Evolutionary conservation across 148 eudicot species (phyloP), one percentile per base, ranked within the genome.

Genomic region (Limonium bicolor): DNA sequence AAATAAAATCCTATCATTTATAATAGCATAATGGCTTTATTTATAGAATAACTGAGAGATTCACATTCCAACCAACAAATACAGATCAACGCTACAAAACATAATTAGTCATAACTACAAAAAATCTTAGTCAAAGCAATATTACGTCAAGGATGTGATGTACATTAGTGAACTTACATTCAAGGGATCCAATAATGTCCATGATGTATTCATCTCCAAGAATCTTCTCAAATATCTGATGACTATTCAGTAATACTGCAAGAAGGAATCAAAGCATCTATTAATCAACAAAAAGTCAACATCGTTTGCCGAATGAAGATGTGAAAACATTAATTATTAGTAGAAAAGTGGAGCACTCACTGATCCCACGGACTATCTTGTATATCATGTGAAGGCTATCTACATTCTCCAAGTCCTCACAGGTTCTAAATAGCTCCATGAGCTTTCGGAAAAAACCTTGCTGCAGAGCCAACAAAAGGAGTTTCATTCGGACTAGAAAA

Each of bases 201-300:
- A 84, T 73, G 31, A 85, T 71, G 23, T 77, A 43, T 45, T 90
- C 95, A 69, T 90, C 99, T 17, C 85, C 75, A 55, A 90, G 78
- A 19, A 84, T 59, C 64, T 61, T 85, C 64, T 85, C 99, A 59
- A 90, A 81, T 26, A 90, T 75, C 62, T 65, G 88, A 41, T 72
- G 67, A 56, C 63, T 85, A 60, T 90, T 85, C 25, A 90, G 80
- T 65, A 75, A 60, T 66, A 90, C 99, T 90, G 93, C 86, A 90
- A 20, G n/a, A n/a, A n/a, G n/a, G n/a, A n/a, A n/a, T n/a, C 18
- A 26, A 43, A 60, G 12, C 43, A 64, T 2, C 24, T 24, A 41
- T 14, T 34, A 23, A 43, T 32, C 13, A 31, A 36, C 30, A 34
- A 17, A 55, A 35, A 35, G 37, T n/a, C 28, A 46, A 1, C 46